Conservation (phyloP, 2,329 filamentous ascomycete genomes). For the Endothia cerciana region DNA sequence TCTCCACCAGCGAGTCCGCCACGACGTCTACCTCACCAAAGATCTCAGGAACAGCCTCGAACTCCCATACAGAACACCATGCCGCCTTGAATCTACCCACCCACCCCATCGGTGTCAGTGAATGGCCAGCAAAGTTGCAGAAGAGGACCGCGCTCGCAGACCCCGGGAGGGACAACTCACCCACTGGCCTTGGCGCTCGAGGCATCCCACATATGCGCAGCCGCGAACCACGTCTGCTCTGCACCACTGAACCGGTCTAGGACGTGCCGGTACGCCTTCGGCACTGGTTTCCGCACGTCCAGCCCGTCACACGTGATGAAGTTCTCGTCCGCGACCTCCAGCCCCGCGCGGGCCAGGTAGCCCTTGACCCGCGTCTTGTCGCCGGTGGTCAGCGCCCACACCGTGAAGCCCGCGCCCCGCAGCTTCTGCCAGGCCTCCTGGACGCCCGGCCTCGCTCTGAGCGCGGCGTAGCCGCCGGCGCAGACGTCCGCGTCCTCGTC, state of each 20-base stretch:
- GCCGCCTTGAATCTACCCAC: slow-evolving; percentile 48
- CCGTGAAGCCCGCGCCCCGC: slow-evolving; percentile 50
- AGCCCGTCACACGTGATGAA: slow-evolving; percentile 54
- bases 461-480: slow-evolving; percentile 42
- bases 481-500: slow-evolving; percentile 47
- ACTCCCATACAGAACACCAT: slow-evolving; percentile 57
- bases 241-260: slow-evolving; percentile 44
- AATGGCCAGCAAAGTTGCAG: neutral
- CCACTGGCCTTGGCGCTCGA: slow-evolving; percentile 54
- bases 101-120: neutral
- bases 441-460: slow-evolving; percentile 44
- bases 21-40: slow-evolving; percentile 58
- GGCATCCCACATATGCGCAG: slow-evolving; percentile 65
- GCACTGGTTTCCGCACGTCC: slow-evolving; percentile 54
- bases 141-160: neutral
- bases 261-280: slow-evolving; percentile 49
- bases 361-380: slow-evolving; percentile 53
- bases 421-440: slow-evolving; percentile 48
- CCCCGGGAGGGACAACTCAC: slow-evolving; percentile 25
- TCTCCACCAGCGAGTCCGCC: slow-evolving; percentile 48
- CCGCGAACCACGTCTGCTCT: slow-evolving; percentile 57
- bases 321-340: slow-evolving; percentile 55
- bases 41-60: slow-evolving; percentile 52
- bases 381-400: slow-evolving; percentile 59
- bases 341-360: slow-evolving; percentile 53